phyloP scores from a whole-genome alignment of 306 rosid species.

The Argentina anserina region DNA sequence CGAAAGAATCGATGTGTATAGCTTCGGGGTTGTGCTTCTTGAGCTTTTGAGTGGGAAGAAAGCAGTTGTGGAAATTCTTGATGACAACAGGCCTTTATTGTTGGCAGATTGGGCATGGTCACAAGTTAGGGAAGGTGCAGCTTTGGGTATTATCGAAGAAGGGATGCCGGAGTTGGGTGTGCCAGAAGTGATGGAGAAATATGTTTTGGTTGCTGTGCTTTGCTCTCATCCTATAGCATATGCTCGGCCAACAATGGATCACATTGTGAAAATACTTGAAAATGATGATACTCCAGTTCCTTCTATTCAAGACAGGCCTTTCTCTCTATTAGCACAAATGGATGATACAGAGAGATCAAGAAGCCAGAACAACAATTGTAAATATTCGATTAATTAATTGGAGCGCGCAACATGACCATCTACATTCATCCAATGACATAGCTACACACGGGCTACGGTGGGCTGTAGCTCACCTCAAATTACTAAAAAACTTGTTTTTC shows the following conservation, averaged over 20 bases:
- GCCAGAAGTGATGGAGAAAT: conserved; percentile 19
- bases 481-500: no score
- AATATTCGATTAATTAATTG: no score
- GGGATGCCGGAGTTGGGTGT: conserved; percentile 21
- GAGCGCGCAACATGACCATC: no score
- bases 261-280: conserved; percentile 26
- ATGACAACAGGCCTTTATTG: conserved; percentile 10
- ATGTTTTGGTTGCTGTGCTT: conserved; percentile 21
- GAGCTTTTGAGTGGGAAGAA: conserved; percentile 31
- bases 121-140: conserved; percentile 20
- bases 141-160: conserved; percentile 8
- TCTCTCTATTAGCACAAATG: background rate
- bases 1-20: conserved; percentile 26
- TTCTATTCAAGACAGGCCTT: conserved; percentile 15
- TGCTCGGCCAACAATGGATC: conserved; percentile 35
- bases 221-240: conserved; percentile 24
- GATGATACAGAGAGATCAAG: background rate
- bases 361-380: background rate
- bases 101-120: conserved; percentile 34
- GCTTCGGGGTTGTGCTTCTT: conserved; percentile 30
- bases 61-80: conserved; percentile 3
- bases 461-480: no score
- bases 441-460: no score
- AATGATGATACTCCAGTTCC: conserved; percentile 13
- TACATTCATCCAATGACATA: no score